Evolutionary conservation across 1,284 basidiomycete species (phyloP), one percentile per base, ranked within the genome.

Genomic region (Trametes pubescens): DNA sequence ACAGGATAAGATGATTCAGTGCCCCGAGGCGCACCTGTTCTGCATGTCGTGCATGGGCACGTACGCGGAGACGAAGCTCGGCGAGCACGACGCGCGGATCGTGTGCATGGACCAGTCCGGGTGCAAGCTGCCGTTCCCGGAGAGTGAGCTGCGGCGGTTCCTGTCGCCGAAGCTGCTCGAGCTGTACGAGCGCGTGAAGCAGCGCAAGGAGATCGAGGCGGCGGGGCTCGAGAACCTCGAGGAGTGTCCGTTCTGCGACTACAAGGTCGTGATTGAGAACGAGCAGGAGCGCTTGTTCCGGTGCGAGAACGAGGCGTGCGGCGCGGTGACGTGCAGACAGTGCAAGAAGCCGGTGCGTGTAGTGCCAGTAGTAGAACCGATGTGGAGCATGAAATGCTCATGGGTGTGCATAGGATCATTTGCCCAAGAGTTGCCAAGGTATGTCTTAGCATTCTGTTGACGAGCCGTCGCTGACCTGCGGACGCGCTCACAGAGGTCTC

Each of bases 371-470:
- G 49, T 32, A 53, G 29, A 32, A 32, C 8, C 8, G 29, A 8
- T 32, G 29, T 37, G 60, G 22, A 18, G 46, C 13, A 22, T 26
- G 26, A 37, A 3, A 21, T 32, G 61, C 34, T 59, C 37, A 59
- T 47, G 26, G 9, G 18, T 18, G 13, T 11, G 32, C 51, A 37
- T 62, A 91, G 89, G 91, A 94, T 72, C 94, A 95, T 78, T 75
- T 94, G n/a, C 94, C 94, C 2, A 94, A 88, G 77, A 90, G 81
- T n/a, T 96, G 94, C 72, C 84, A 92, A 81, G 92, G 91, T 90
- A 65, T 44, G 73, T 68, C n/a, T 7, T 9, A 1, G 10, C 52
- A 34, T 29, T 48, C n/a, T 26, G 46, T 8, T 52, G 16, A 53
- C 47, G 8, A 35, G 34, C 61, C 11, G 4, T 52, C 9, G 24